A percentile compares a stretch with the other conserved stretches of the same genome.
phyloP scores from a whole-genome alignment of 1,284 basidiomycete genomes.

The Xerocomus nothofagi region DNA sequence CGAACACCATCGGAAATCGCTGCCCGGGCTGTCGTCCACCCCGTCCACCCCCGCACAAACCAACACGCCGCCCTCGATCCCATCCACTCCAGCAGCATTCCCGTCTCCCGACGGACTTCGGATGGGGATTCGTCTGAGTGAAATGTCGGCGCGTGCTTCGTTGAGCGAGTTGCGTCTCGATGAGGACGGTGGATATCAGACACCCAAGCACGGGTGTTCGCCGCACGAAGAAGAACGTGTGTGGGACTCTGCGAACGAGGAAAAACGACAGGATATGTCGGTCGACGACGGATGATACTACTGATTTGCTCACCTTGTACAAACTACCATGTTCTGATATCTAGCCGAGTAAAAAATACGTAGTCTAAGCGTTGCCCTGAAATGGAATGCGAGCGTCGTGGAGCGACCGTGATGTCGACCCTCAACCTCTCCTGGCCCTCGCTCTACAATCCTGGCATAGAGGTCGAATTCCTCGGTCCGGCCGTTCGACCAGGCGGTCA shows the following conservation, averaged over 20 bases:
- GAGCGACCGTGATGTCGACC: no score
- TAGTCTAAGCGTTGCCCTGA: no score
- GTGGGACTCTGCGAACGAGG: slow-evolving; percentile 1
- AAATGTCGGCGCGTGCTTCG: slow-evolving; percentile 31
- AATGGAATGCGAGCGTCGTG: not conserved
- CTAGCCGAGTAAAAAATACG: no score
- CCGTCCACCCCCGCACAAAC: slow-evolving; percentile 33
- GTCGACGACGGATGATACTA: slow-evolving; percentile 9
- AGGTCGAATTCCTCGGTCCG: slow-evolving; percentile 41
- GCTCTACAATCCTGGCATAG: slow-evolving; percentile 52
- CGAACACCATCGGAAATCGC: slow-evolving; percentile 15
- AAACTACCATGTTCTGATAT: not conserved
- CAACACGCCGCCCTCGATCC: slow-evolving; percentile 28
- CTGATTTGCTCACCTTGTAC: not conserved
- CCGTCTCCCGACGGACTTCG: slow-evolving; percentile 29
- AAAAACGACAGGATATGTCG: slow-evolving; percentile 18
- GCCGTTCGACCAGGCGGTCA: slow-evolving; percentile 44
- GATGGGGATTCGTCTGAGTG: slow-evolving; percentile 27
- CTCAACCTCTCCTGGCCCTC: slow-evolving; percentile 53
- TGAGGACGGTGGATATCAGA: slow-evolving; percentile 26
- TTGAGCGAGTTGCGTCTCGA: slow-evolving; percentile 33
- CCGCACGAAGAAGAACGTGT: slow-evolving; percentile 9
- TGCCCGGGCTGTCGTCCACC: slow-evolving; percentile 32
- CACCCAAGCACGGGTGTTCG: slow-evolving; percentile 22
- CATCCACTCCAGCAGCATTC: slow-evolving; percentile 28